Evolutionary conservation across 768 basidiomycete genomes (phyloP).

Genomic region (Thelephora ganbajun): DNA sequence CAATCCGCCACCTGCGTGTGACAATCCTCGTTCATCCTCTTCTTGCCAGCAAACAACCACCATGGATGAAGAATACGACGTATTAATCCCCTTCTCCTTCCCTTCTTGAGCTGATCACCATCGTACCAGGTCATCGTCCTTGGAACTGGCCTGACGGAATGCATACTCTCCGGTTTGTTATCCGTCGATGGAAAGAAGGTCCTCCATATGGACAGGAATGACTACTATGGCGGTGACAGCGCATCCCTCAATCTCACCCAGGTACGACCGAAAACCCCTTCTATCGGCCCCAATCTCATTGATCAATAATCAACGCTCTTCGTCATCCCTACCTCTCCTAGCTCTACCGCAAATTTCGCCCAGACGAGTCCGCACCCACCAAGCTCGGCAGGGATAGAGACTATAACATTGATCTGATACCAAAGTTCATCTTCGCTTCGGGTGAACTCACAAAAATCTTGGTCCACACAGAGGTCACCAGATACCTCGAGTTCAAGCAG

Average conservation of each 20-base stretch:
- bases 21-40: too few relatives aligned
- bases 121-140: conserved; percentile 65
- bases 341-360: conserved; percentile 94
- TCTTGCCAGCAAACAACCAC: conserved; percentile 8
- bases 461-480: conserved; percentile 96
- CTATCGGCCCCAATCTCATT: neutral
- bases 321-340: conserved; percentile 18
- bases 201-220: conserved; percentile 96
- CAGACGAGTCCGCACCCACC: conserved; percentile 56
- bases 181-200: conserved; percentile 99
- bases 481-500: conserved; percentile 99
- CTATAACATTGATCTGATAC: conserved; percentile 94
- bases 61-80: conserved; percentile 99
- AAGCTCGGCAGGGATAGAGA: conserved; percentile 94
- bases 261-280: conserved; percentile 29
- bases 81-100: conserved; percentile 17
- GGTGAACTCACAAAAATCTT: conserved; percentile 97
- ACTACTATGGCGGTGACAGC: conserved; percentile 97
- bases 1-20: neutral
- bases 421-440: conserved; percentile 98
- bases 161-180: conserved; percentile 92
- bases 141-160: conserved; percentile 96
- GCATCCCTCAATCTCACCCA: conserved; percentile 96
- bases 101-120: conserved; percentile 2
- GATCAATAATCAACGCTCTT: neutral